Evolutionary conservation across 2,329 filamentous ascomycete species (phyloP), one percentile per base, ranked within the genome.

Genomic region (Alternaria arborescens): DNA sequence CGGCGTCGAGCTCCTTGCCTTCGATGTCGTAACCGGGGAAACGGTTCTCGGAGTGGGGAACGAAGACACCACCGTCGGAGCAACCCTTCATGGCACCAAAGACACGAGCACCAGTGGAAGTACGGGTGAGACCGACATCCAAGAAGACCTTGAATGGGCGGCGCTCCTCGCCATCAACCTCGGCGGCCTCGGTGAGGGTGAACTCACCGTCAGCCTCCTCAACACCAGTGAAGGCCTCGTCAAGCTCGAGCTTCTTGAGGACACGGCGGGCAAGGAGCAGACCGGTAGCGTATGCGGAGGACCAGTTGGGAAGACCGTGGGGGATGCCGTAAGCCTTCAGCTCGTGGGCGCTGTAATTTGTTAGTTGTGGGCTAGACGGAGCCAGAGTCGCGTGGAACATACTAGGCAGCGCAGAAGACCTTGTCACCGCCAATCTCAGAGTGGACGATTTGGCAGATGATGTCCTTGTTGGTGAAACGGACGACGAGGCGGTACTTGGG

Each of bases 21-120:
- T 99, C 95, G 32, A 97, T 92, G 82, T 99, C 95, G 90, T 86
- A 99, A 78, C 95, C 95, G 78, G 95, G 95, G 93, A 99, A 99
- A 78, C 95, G 94, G 89, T 95, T 97, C 89, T 98, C 94, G 77
- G 93, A 97, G 92, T 99, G 95, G 77, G 95, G 95, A 75, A 99
- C 86, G 83, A 94, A 89, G 84, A 99, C 92, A 82, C 95, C 95
- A 84, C 95, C 95, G 84, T 99, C 95, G 47, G 94, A 98, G 78
- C 94, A 94, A 87, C 95, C 95, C 91, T 99, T 99, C 92, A 99
- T 93, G 84, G 94, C 95, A 84, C 92, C 95, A 82, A 99, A 99
- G 86, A 99, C 89, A 86, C 95, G 94, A 83, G 94, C 94, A 89
- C 95, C 95, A 74, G 95, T 99, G 71, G 94, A 97, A 80, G 95